A percentile compares a stretch with the other conserved stretches of the same genome.
These are phyloP conservation scores for Melampsora larici-populina DNA, from an alignment of 1,284 basidiomycete genomes.

Conservation along the genomic window DNA sequence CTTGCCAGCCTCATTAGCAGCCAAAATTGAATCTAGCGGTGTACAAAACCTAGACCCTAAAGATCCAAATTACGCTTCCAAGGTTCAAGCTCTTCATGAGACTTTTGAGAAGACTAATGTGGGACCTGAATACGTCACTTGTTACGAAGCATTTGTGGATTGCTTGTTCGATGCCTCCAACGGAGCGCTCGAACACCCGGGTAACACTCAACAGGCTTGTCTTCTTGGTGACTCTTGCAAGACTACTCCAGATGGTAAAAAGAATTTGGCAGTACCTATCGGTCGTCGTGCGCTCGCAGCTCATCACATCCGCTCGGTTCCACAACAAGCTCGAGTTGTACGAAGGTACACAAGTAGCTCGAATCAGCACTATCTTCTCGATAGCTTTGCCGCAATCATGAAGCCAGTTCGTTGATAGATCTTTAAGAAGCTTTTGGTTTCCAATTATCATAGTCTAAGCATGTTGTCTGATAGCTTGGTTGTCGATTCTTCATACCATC, in stretches of 20 bases:
- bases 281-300: slow-evolving; percentile 10
- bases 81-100: slow-evolving; percentile 27
- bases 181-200: slow-evolving; percentile 32
- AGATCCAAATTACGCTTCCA: slow-evolving; percentile 30
- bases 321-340: not conserved
- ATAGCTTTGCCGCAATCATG: not conserved
- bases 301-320: not conserved
- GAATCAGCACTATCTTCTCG: not conserved
- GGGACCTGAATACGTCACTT: slow-evolving; percentile 41
- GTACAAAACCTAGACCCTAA: slow-evolving; percentile 13
- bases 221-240: slow-evolving; percentile 28
- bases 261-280: slow-evolving; percentile 17
- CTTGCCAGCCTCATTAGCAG: slow-evolving; percentile 19
- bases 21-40: slow-evolving; percentile 29
- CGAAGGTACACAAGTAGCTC: not conserved
- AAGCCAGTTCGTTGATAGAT: not conserved
- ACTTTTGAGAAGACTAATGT: slow-evolving; percentile 28
- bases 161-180: slow-evolving; percentile 31
- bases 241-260: slow-evolving; percentile 26
- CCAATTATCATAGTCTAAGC: too few species aligned
- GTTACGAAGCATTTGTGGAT: slow-evolving; percentile 36
- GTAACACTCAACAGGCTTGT: slow-evolving; percentile 36
- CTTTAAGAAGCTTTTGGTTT: not conserved
- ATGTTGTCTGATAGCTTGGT: too few species aligned
- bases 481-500: too few species aligned